These are phyloP conservation scores for Adansonia madagascariensis DNA, from an alignment of 441 rosid species.

Conservation along the genomic window DNA sequence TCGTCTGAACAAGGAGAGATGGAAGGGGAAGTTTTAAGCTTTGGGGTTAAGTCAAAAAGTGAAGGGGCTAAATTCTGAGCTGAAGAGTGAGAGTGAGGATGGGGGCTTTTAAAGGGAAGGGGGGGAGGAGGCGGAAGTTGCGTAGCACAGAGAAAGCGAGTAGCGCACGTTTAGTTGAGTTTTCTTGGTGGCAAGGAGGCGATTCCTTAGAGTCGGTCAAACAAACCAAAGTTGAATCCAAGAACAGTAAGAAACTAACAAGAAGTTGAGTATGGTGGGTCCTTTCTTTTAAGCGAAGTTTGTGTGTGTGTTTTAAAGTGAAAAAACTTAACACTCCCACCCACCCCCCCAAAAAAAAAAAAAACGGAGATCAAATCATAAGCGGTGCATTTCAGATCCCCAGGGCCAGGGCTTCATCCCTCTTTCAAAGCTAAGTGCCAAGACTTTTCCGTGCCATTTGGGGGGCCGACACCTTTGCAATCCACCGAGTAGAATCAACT, in stretches of 20 bases:
- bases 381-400: neutral
- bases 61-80: no score
- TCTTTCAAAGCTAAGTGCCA: neutral
- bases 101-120: slow-evolving; percentile 24
- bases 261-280: neutral
- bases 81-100: slow-evolving; percentile 28
- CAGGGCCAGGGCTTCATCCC: neutral
- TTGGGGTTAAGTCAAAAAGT: slow-evolving; percentile 6
- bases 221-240: neutral
- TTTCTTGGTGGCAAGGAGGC: neutral
- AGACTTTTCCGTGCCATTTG: neutral
- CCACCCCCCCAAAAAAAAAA: no score
- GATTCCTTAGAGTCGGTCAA: slow-evolving; percentile 17
- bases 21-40: neutral
- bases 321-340: no score
- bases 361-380: no score
- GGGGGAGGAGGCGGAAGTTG: slow-evolving; percentile 50
- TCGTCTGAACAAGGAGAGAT: neutral
- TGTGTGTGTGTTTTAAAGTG: neutral
- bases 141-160: slow-evolving; percentile 34
- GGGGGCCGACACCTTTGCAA: neutral
- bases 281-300: neutral
- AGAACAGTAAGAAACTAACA: neutral
- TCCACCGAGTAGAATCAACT: neutral
- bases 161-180: slow-evolving; percentile 45